phyloP scores from a whole-genome alignment of 495 filamentous ascomycete genomes.

The Cudoniella acicularis region DNA sequence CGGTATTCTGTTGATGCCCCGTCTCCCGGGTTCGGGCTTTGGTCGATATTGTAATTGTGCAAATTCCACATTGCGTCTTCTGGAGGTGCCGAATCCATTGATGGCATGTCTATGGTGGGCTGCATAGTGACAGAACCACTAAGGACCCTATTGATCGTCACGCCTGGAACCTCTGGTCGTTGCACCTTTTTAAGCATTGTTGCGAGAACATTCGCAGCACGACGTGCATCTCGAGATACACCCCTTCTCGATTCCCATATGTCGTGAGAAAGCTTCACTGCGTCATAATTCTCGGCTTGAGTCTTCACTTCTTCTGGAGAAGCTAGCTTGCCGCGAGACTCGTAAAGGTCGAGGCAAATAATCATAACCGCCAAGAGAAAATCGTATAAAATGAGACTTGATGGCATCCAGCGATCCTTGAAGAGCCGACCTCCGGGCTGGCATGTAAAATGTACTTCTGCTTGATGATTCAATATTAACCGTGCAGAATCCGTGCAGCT shows the following conservation, averaged over 20 bases:
- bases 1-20: too few relatives aligned
- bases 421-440: slow-evolving; percentile 35
- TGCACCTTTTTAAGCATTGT: slow-evolving; percentile 32
- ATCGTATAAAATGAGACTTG: slow-evolving; percentile 38
- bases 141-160: too few relatives aligned
- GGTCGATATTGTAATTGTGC: too few relatives aligned
- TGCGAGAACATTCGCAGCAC: slow-evolving; percentile 33
- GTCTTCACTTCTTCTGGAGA: not conserved
- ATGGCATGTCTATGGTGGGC: not conserved
- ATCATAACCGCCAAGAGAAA: slow-evolving; percentile 44
- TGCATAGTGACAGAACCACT: too few relatives aligned
- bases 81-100: not conserved
- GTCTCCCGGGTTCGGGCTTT: too few relatives aligned
- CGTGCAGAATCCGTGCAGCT: slow-evolving; percentile 67
- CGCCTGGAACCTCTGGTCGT: not conserved
- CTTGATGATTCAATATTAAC: slow-evolving; percentile 50
- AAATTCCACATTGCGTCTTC: too few relatives aligned
- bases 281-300: not conserved
- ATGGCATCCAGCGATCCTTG: slow-evolving; percentile 38
- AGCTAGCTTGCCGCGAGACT: slow-evolving; percentile 22
- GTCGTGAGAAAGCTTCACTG: slow-evolving; percentile 29
- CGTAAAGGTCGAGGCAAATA: slow-evolving; percentile 40
- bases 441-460: slow-evolving; percentile 30
- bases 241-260: slow-evolving; percentile 26
- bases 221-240: slow-evolving; percentile 31